Conservation (phyloP, 805 yeast genomes). For the Yarrowia hollandica region DNA sequence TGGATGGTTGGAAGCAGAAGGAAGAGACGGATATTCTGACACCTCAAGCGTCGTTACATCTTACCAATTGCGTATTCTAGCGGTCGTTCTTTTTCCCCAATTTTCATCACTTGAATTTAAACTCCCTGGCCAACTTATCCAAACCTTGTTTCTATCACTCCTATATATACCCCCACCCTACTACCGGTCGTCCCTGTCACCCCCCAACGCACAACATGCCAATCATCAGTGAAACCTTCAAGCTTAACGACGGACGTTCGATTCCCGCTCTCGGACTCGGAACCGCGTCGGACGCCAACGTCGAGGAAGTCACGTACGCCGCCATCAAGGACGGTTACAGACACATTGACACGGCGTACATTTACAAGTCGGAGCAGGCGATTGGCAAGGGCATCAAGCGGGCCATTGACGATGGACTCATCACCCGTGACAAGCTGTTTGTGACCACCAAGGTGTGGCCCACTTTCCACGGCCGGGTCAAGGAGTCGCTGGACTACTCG, state of each 20-base stretch:
- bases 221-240: conserved; percentile 28
- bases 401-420: conserved; percentile 44
- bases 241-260: conserved; percentile 56
- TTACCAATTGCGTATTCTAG: too few species aligned
- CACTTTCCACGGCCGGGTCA: conserved; percentile 46
- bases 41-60: too few species aligned
- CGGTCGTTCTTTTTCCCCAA: too few species aligned
- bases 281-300: conserved; percentile 61
- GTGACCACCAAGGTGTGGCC: conserved; percentile 65
- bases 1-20: too few species aligned
- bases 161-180: too few species aligned
- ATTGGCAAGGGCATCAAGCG: conserved; percentile 53
- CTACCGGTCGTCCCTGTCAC: too few species aligned
- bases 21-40: too few species aligned
- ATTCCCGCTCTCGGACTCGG: conserved; percentile 76
- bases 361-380: conserved; percentile 64
- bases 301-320: conserved; percentile 49
- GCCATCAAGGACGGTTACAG: conserved; percentile 55
- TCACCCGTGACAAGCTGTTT: conserved; percentile 64
- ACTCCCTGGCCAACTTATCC: too few species aligned
- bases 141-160: too few species aligned
- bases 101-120: too few species aligned
- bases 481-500: conserved; percentile 56
- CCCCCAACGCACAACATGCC: conserved; percentile 10
- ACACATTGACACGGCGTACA: conserved; percentile 77